phyloP scores from a whole-genome alignment of 192 early-diverging fungal genomes.

The Entomortierella chlamydospora region DNA sequence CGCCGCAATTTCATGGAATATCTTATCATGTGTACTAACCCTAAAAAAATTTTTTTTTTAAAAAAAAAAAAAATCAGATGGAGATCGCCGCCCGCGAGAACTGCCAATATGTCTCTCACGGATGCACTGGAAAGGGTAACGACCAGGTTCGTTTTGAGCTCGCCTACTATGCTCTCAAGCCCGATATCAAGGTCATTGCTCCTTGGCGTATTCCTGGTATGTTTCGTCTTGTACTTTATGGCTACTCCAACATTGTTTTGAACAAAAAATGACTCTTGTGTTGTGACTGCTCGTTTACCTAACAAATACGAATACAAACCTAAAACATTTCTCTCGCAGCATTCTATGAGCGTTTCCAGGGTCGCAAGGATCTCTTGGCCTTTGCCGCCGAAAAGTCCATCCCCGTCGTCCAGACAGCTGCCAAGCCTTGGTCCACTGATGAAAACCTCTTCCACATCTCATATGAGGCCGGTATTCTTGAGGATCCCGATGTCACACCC shows the following conservation, averaged over 20 bases:
- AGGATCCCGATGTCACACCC: conserved; percentile 96
- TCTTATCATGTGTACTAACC: too few species aligned
- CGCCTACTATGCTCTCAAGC: conserved; percentile 96
- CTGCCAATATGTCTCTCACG: conserved; percentile 97
- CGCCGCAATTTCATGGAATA: too few species aligned
- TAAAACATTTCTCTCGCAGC: conserved; percentile 31
- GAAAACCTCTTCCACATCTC: conserved; percentile 99
- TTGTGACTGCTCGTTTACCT: conserved; percentile 1
- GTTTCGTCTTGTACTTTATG: background rate
- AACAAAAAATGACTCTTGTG: background rate
- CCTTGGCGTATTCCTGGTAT: conserved; percentile 94
- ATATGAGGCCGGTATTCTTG: conserved; percentile 97
- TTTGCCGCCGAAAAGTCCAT: conserved; percentile 92
- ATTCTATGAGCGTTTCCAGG: conserved; percentile 97
- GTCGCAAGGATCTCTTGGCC: conserved; percentile 89
- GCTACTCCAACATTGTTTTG: too few species aligned
- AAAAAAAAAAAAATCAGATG: conserved; percentile 68
- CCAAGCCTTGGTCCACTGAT: conserved; percentile 99
- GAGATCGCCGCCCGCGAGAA: conserved; percentile 93
- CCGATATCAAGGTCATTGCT: conserved; percentile 95
- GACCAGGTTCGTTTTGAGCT: conserved; percentile 99
- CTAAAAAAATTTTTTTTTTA: background rate
- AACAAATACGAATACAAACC: background rate
- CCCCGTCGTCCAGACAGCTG: conserved; percentile 94
- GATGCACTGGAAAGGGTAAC: conserved; percentile 99